Evolutionary conservation across 2,329 filamentous ascomycete species (phyloP), one percentile per base, ranked within the genome.

Genomic region (Blumeria hordei): DNA sequence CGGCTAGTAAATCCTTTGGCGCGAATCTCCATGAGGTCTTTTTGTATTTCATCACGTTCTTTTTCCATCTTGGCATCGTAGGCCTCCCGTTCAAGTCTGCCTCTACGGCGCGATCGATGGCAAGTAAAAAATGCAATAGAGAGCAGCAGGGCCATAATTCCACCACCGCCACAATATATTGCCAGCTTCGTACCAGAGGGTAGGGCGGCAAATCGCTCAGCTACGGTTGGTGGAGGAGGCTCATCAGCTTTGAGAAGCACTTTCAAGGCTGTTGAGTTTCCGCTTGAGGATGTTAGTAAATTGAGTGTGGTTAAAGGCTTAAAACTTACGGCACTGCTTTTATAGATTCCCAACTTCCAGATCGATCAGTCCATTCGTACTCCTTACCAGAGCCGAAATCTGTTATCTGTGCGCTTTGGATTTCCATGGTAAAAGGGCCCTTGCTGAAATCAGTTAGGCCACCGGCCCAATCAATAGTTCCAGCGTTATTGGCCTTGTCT

Each of bases 401-500:
- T 55, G 78, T 58, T 54, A 75, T 71, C 34, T 71, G 70, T 36
- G 78, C 68, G 34, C 72, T 77, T 71, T 84, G 76, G 59, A 90
- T 74, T 57, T 76, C 78, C 84, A 88, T 88, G 61, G 73, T 79
- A 69, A 77, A 90, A 0, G 85, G 85, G 0, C 71, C 80, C 32
- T 75, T 63, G 53, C 66, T 64, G 66, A 81, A 88, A 65, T 87
- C 73, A 44, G 82, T 85, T 54, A 70, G 62, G 56, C 82, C 82
- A 55, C 81, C 81, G 56, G 82, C 82, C 82, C 82, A 86, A 55
- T 78, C 69, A 54, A 81, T 75, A 1, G 78, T 83, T 11, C 74
- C 71, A 53, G 73, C 45, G 44, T 74, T 66, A 63, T 80, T 66
- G 43, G 69, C 64, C 6, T 77, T 68, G 59, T 85, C 73, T 58